Evolutionary conservation across 2,329 filamentous ascomycete species (phyloP).

Genomic region (Thielaviopsis cerberus): DNA sequence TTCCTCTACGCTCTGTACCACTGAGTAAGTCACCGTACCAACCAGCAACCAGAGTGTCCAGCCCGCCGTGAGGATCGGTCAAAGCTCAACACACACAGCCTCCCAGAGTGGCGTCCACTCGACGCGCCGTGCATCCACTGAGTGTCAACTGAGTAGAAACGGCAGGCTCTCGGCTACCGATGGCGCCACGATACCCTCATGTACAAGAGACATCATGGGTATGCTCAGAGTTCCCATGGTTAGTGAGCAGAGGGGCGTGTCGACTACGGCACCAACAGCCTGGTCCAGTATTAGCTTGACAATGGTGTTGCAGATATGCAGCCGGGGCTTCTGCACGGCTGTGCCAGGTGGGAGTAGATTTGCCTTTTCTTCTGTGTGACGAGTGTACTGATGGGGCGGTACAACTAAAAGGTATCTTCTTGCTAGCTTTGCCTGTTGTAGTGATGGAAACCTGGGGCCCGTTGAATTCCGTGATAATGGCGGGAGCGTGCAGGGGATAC

Average conservation of each 20-base stretch:
- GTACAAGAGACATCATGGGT: conserved; percentile 24
- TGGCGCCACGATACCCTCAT: conserved; percentile 19
- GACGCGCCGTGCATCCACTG: conserved; percentile 27
- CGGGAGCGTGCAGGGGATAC: neutral
- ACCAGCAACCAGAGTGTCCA: conserved; percentile 53
- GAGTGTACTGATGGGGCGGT: conserved; percentile 20
- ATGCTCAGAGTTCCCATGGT: conserved; percentile 38
- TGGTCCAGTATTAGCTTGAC: conserved; percentile 54
- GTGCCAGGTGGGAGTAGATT: conserved; percentile 20
- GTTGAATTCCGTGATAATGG: neutral
- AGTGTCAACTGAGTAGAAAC: conserved; percentile 21
- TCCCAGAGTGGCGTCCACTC: conserved; percentile 26
- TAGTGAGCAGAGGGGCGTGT: conserved; percentile 44
- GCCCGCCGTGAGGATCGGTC: conserved; percentile 46
- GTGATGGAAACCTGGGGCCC: conserved; percentile 7
- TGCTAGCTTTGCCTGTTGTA: conserved; percentile 51
- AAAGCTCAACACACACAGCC: conserved; percentile 36
- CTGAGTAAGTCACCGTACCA: conserved; percentile 49
- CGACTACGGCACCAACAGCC: conserved; percentile 43
- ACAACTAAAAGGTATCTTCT: conserved; percentile 55
- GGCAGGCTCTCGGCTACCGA: conserved; percentile 17
- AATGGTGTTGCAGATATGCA: conserved; percentile 41
- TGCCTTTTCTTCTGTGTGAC: conserved; percentile 21
- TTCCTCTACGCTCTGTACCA: conserved; percentile 50
- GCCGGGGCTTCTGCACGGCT: conserved; percentile 16